A percentile compares a stretch with the other conserved stretches of the same genome.
Evolutionary conservation across 192 early-diverging fungal species (phyloP).

Genomic region (Gonapodya sp.): DNA sequence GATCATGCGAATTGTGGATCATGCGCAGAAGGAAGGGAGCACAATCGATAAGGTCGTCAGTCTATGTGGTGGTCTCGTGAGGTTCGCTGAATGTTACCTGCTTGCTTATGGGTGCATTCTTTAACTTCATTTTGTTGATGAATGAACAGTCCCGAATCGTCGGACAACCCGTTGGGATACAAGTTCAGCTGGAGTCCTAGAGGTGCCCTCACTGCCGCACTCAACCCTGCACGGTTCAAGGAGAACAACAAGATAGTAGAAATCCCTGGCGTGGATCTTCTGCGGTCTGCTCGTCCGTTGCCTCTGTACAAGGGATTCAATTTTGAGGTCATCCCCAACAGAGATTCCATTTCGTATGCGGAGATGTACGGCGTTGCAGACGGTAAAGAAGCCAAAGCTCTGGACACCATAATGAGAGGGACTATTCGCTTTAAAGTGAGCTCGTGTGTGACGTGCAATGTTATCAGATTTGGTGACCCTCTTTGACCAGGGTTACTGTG

Average conservation of each 20-base stretch:
- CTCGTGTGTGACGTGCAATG: not conserved
- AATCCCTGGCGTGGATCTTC: slow-evolving; percentile 58
- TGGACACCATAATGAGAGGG: slow-evolving; percentile 91
- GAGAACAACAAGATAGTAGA: slow-evolving; percentile 53
- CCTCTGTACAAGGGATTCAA: slow-evolving; percentile 77
- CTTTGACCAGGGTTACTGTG: slow-evolving; percentile 60
- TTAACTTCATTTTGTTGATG: slow-evolving; percentile 98
- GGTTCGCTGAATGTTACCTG: not conserved
- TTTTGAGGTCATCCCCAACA: slow-evolving; percentile 90
- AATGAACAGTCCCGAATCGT: slow-evolving; percentile 83
- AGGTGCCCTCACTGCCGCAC: slow-evolving; percentile 80
- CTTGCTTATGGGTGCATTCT: slow-evolving; percentile 44
- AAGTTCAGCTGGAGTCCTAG: slow-evolving; percentile 9
- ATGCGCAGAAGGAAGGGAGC: slow-evolving; percentile 64
- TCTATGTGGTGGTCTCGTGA: not conserved
- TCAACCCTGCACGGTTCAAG: slow-evolving; percentile 76
- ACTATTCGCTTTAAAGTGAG: slow-evolving; percentile 74
- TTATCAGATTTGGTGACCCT: not conserved
- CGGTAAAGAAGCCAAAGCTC: slow-evolving; percentile 26
- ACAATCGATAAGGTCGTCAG: slow-evolving; percentile 12
- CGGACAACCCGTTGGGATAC: slow-evolving; percentile 68
- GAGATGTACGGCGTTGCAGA: slow-evolving; percentile 74
- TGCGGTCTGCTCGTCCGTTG: slow-evolving; percentile 63
- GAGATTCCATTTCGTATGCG: slow-evolving; percentile 83
- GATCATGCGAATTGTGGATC: slow-evolving; percentile 91